A percentile compares a stretch with the other conserved stretches of the same genome.
phyloP scores from a whole-genome alignment of 805 yeast genomes.

The Saturnispora bothae region DNA sequence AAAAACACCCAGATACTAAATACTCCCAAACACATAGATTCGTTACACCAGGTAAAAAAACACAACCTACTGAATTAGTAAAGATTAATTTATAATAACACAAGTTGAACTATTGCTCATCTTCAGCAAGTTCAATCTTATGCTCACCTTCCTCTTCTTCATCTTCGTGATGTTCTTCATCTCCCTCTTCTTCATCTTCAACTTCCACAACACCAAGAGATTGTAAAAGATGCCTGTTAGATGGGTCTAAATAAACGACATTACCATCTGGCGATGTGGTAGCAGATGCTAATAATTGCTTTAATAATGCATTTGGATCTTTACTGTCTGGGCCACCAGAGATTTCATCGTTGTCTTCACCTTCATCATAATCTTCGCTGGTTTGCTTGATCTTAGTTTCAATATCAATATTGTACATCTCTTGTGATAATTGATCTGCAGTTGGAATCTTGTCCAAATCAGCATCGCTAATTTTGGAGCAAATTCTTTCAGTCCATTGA shows the following conservation, averaged over 20 bases:
- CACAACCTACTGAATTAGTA: not conserved
- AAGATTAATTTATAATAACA: too few species aligned
- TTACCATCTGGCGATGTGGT: constrained; percentile 51
- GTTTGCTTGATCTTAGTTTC: constrained; percentile 29
- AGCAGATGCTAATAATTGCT: constrained; percentile 29
- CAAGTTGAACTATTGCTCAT: too few species aligned
- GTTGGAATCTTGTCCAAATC: constrained; percentile 35
- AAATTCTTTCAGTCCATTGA: constrained; percentile 53
- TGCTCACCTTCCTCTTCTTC: constrained; percentile 16
- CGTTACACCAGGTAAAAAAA: not conserved
- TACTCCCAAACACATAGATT: not conserved
- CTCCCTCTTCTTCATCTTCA: constrained; percentile 21
- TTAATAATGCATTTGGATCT: constrained; percentile 22
- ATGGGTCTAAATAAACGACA: constrained; percentile 53
- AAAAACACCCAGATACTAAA: too few species aligned
- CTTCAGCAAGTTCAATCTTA: not conserved
- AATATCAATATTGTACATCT: constrained; percentile 40
- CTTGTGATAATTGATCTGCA: constrained; percentile 41
- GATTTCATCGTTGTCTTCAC: constrained; percentile 12
- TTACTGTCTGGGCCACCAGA: constrained; percentile 8
- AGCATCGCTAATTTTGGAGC: constrained; percentile 30
- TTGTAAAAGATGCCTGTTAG: constrained; percentile 54
- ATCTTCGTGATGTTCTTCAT: constrained; percentile 17
- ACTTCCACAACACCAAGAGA: constrained; percentile 33
- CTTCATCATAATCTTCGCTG: constrained; percentile 18